These are phyloP conservation scores for Eimeria necatrix DNA, from an alignment of 169 alveolate genomes.

Conservation along the genomic window DNA sequence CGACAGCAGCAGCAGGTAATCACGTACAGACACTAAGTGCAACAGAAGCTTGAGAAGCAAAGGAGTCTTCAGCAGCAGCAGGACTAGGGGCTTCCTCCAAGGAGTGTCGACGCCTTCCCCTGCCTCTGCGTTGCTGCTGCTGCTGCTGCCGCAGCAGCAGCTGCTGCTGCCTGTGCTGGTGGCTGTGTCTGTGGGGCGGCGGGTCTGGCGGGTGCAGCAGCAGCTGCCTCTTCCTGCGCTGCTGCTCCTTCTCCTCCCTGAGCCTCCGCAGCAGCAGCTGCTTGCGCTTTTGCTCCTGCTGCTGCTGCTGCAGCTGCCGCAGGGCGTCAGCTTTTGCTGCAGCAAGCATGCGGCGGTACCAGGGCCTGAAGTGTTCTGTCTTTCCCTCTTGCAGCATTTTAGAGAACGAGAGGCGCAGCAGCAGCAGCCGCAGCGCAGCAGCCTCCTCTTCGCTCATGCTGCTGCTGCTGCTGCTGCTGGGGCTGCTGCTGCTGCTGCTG, in stretches of 20 bases:
- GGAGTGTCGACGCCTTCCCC: background rate
- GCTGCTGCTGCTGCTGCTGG: background rate
- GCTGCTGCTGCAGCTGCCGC: conserved; percentile 37
- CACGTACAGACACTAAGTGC: background rate
- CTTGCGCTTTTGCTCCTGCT: background rate
- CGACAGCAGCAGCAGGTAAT: conserved; percentile 14
- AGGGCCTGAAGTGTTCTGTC: background rate
- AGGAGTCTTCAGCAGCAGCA: background rate
- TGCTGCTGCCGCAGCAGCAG: conserved; percentile 4
- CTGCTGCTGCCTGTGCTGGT: conserved; percentile 67
- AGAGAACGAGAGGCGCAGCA: conserved; percentile 49
- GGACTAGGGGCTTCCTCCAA: background rate
- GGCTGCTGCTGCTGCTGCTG: conserved; percentile 50
- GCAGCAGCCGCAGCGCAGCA: conserved; percentile 29
- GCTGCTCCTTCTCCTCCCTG: conserved; percentile 1
- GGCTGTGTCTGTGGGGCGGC: background rate
- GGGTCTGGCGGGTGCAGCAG: conserved; percentile 29
- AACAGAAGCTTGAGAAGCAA: background rate
- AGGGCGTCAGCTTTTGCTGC: conserved; percentile 48
- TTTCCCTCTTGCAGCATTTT: background rate
- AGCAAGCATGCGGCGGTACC: conserved; percentile 46
- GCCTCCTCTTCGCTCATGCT: background rate
- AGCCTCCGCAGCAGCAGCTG: conserved; percentile 30
- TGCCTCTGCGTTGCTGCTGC: background rate
- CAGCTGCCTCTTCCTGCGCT: background rate